A percentile compares a stretch with the other conserved stretches of the same genome.
Conservation (phyloP, 805 yeast species). For the Wickerhamiella spandovensis region DNA sequence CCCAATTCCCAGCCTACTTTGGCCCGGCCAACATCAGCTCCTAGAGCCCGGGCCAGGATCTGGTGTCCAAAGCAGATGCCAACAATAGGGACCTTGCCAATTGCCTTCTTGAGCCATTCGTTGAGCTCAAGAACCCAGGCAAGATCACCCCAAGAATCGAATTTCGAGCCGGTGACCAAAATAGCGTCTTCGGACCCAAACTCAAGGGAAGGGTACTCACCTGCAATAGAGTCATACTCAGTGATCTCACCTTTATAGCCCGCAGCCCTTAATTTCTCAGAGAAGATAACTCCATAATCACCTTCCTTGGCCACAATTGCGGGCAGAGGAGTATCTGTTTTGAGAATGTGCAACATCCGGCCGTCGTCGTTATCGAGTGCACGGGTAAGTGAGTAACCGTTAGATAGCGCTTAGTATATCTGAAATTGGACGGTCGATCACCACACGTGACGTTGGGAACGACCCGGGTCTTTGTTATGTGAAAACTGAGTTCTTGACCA, state of each 20-base stretch:
- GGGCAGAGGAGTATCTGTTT: constrained; percentile 24
- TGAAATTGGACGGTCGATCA: no score
- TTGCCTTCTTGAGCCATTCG: constrained; percentile 15
- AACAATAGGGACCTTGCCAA: constrained; percentile 15
- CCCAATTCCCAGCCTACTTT: constrained; percentile 67
- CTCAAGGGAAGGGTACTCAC: constrained; percentile 19
- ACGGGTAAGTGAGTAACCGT: no score
- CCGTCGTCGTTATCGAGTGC: no score
- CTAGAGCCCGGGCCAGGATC: constrained; percentile 52
- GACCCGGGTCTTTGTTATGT: no score
- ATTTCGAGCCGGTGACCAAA: constrained; percentile 28
- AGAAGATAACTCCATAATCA: constrained; percentile 24
- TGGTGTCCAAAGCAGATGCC: constrained; percentile 90
- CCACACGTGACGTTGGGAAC: no score
- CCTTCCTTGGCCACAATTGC: constrained; percentile 19
- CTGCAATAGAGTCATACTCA: constrained; percentile 12
- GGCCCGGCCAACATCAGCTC: constrained; percentile 44
- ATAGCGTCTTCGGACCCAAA: constrained; percentile 20
- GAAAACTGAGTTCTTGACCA: no score
- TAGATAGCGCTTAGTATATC: no score
- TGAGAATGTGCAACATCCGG: constrained; percentile 24
- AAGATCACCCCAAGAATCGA: constrained; percentile 23
- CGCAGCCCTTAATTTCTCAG: constrained; percentile 18
- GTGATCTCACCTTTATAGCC: constrained; percentile 14
- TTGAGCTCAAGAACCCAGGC: constrained; percentile 26